Conservation (phyloP, 208 protist species). For the Herpetomonas samuelpessoai region DNA sequence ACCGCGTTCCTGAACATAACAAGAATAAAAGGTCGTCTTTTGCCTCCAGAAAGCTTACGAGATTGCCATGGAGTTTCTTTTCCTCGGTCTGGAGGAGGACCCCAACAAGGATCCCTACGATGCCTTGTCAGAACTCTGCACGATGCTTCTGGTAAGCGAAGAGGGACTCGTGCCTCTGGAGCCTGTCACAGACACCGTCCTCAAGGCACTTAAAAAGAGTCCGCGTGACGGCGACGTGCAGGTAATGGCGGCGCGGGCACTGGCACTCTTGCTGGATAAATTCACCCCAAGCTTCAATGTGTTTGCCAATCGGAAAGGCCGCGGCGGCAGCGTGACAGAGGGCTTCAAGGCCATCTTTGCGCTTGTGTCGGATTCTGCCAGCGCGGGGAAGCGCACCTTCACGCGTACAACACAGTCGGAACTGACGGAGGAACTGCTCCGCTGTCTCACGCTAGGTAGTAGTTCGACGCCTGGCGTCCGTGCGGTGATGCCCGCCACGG, state of each 20-base stretch:
- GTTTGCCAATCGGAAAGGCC: conserved; percentile 6
- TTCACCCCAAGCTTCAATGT: conserved; percentile 22
- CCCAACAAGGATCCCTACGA: conserved; percentile 26
- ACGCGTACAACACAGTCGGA: conserved; percentile 46
- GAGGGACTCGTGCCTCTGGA: conserved; percentile 31
- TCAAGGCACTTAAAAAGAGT: conserved; percentile 19
- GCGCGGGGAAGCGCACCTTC: conserved; percentile 23
- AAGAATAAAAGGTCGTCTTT: too few species aligned
- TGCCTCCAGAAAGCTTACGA: too few species aligned
- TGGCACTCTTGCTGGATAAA: conserved; percentile 72
- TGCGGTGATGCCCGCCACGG: conserved; percentile 34
- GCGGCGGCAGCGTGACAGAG: conserved; percentile 11
- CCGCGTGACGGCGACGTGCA: conserved; percentile 57
- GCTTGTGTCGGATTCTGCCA: conserved; percentile 14
- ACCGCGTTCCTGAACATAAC: too few species aligned
- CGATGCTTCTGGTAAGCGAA: conserved; percentile 41
- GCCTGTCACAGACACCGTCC: conserved; percentile 19
- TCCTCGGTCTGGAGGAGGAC: conserved; percentile 1
- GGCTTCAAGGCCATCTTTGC: conserved; percentile 28
- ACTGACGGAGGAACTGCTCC: conserved; percentile 73
- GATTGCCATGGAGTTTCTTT: conserved; percentile 13
- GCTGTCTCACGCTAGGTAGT: conserved; percentile 54
- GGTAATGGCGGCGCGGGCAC: conserved; percentile 61
- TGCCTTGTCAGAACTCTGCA: conserved; percentile 44
- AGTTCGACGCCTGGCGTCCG: conserved; percentile 20